Evolutionary conservation across 768 basidiomycete genomes (phyloP), one percentile per base, ranked within the genome.

Genomic region (Floccularia luteovirens): DNA sequence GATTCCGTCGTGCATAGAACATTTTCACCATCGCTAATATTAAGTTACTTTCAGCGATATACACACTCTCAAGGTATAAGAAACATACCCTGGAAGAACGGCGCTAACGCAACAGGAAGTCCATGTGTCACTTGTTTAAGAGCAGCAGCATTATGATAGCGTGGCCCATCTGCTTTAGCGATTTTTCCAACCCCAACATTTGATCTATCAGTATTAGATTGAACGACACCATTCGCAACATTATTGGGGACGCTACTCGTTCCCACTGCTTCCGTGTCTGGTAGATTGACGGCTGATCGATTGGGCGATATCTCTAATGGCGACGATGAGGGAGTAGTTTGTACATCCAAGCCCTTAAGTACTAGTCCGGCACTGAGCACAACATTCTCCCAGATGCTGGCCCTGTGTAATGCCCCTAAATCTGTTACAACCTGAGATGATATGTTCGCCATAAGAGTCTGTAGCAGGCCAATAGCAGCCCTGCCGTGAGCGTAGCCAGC

Each of bases 331-430:
- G 66, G 61, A 3, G 68, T 69, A 16, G 63, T 50, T 41, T 67
- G 59, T 13, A 76, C 51, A 38, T 73, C 67, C 31, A 80, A 77
- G 27, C 78, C 77, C 48, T 69, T 75, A 12, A 64, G 57, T 12
- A 67, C 57, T 28, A 82, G 59, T 19, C 73, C 75, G 13, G 70
- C 64, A 48, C 83, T 85, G 36, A 96, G 70, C 13, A 79, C 61
- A 28, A 90, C 84, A 49, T 89, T 91, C 61, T 94, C 90, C 85
- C 88, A 90, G 4, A 90, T 75, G 44, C 77, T 81, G 1, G 81
- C 76, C 12, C 89, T 77, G 55, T 96, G 91, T 4, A 97, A 63
- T 32, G 74, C 60, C 2, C 92, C 94, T 20, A 97, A 67, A 45
- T 86, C 74, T 3, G 62, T 60, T 19, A 98, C 61, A 20, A 90